Evolutionary conservation across 805 yeast species (phyloP).

Genomic region (Pichia gijzeniarum): DNA sequence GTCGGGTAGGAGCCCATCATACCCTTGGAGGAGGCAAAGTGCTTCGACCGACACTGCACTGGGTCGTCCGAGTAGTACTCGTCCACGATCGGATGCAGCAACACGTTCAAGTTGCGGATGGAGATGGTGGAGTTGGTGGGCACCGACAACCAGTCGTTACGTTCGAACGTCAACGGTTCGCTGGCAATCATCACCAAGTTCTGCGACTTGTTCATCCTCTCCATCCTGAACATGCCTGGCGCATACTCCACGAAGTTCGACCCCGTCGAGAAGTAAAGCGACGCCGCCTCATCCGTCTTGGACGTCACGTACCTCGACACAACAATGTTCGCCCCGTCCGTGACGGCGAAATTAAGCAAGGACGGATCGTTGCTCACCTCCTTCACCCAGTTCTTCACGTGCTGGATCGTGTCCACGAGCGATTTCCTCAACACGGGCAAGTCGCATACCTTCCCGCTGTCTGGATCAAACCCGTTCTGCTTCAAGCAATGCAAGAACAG

Average conservation of each 20-base stretch:
- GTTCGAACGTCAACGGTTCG: constrained; percentile 92
- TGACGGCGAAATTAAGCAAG: constrained; percentile 85
- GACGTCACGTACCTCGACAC: constrained; percentile 87
- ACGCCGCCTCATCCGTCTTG: constrained; percentile 90
- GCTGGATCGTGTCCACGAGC: constrained; percentile 62
- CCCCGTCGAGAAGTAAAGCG: constrained; percentile 90
- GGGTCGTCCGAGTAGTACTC: constrained; percentile 80
- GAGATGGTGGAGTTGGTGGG: constrained; percentile 88
- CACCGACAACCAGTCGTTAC: constrained; percentile 96
- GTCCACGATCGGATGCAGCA: constrained; percentile 85
- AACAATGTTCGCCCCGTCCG: constrained; percentile 84
- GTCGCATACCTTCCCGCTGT: constrained; percentile 24
- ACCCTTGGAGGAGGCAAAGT: constrained; percentile 85
- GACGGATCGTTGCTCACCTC: constrained; percentile 66
- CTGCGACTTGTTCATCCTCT: constrained; percentile 84
- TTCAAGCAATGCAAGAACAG: constrained; percentile 70
- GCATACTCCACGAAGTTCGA: constrained; percentile 83
- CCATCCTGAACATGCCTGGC: constrained; percentile 93
- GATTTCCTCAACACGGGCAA: constrained; percentile 61
- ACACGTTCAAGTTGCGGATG: constrained; percentile 75
- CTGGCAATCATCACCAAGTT: constrained; percentile 93
- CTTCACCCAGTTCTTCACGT: constrained; percentile 73
- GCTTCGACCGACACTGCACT: constrained; percentile 60
- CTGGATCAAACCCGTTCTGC: constrained; percentile 71
- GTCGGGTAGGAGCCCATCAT: constrained; percentile 87